Evolutionary conservation across 108 stramenopile species (phyloP), one percentile per base, ranked within the genome.

Genomic region (Mediolabrus comicus): DNA sequence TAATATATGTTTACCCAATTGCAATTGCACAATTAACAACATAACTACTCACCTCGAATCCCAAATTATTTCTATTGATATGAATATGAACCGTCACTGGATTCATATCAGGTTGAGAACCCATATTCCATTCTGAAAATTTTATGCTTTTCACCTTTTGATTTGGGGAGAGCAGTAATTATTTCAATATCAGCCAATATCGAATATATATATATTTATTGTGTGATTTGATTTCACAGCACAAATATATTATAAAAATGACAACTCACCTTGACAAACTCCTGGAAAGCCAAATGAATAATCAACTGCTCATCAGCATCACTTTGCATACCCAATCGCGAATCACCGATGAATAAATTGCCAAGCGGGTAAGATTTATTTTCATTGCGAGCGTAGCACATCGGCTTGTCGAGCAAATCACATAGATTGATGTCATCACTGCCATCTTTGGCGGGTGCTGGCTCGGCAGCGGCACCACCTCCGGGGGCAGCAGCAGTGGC

Each of bases 271-370:
- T 83, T 86, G 56, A 95, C 94, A 67, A 89, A 90, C 63, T 95
- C 94, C 25, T 87, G 78, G 83, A 95, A 95, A 33, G 83, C 77
- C 53, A 95, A 62, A 70, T 95, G 94, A 41, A 95, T 43, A 61
- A 95, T 92, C 35, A 92, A 38, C 70, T 95, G 94, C 71, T 95
- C 94, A 70, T 95, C 94, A 24, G 94, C 87, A 70, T 95, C 94
- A 78, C 86, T 89, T 56, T 87, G 86, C 69, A 86, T 86, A n/a
- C 86, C 91, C 60, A 95, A 69, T 9, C 88, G 74, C 9, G 86
- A 81, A 67, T 95, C 94, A 0, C 94, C 94, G 60, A 92, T 90
- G 80, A 92, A 87, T n/a, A 95, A 74, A 71, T 95, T 95, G 22
- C 79, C 75, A 85, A 84, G 81, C n/a, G 92, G 90, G 69, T 80